Conservation (phyloP, 768 basidiomycete species). For the Tephrocybe sp. region DNA sequence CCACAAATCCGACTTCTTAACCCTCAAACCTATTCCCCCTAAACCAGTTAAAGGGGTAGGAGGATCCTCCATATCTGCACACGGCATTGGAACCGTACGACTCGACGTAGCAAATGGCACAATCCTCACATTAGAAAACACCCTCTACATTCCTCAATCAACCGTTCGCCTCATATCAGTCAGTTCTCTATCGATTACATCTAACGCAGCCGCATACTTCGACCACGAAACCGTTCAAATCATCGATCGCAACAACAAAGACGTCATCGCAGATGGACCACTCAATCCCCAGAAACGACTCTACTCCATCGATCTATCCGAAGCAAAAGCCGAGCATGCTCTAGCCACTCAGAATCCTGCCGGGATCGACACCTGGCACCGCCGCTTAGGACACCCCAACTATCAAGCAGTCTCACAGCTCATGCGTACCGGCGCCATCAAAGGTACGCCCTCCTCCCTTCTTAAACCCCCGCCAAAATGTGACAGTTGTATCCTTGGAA, state of each 20-base stretch:
- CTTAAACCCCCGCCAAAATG: constrained; percentile 1
- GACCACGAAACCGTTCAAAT: not conserved
- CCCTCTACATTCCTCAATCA: constrained; percentile 21
- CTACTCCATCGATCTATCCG: constrained; percentile 15
- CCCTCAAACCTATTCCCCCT: constrained; percentile 19
- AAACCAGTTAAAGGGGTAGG: constrained; percentile 25
- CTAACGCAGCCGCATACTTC: constrained; percentile 16
- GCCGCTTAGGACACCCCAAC: not conserved
- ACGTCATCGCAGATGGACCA: constrained; percentile 13
- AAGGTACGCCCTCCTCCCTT: not conserved
- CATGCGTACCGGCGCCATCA: not conserved
- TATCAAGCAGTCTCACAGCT: not conserved
- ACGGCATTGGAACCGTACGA: constrained; percentile 23
- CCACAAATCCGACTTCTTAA: constrained; percentile 22
- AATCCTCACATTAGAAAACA: constrained; percentile 14
- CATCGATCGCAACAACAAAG: not conserved
- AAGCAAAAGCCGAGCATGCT: constrained; percentile 14
- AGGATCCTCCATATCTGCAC: constrained; percentile 21
- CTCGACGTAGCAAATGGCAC: constrained; percentile 2
- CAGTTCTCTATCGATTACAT: constrained; percentile 11
- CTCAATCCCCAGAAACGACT: constrained; percentile 13
- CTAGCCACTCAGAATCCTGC: constrained; percentile 7
- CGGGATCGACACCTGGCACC: not conserved
- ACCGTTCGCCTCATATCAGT: constrained; percentile 24
- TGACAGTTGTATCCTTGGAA: constrained; percentile 7